Evolutionary conservation across 148 eudicot species (phyloP).

Genomic region (Vaccinium macrocarpon): DNA sequence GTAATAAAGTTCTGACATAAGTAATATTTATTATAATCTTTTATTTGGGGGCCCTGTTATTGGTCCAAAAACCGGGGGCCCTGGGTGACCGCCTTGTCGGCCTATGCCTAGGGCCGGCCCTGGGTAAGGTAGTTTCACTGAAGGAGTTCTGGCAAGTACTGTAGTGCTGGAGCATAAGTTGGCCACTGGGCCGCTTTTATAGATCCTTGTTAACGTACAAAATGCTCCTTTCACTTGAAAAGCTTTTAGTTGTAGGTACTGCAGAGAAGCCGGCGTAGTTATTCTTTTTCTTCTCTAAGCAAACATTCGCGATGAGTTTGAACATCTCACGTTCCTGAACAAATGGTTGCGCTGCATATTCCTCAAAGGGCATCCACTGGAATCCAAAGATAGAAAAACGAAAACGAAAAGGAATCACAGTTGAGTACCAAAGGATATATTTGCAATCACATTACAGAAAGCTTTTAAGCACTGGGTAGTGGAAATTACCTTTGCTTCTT

Average conservation of each 20-base stretch:
- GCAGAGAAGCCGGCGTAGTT: background rate
- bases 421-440: background rate
- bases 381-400: background rate
- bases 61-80: no score
- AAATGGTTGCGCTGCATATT: slow-evolving; percentile 3
- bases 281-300: background rate
- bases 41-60: no score
- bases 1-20: no score
- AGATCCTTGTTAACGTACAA: background rate
- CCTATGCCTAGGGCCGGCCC: no score
- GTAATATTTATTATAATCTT: no score
- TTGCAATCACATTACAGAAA: background rate
- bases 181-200: background rate
- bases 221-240: background rate
- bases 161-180: background rate
- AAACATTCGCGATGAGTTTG: background rate
- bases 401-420: background rate
- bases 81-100: no score
- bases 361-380: slow-evolving; percentile 7
- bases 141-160: background rate
- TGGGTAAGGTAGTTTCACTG: background rate
- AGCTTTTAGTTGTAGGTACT: background rate
- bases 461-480: background rate
- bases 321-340: background rate
- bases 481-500: slow-evolving; percentile 59